Percentiles rank a stretch among this genome's conserved stretches.
These are phyloP conservation scores for Endogone sp. DNA, from an alignment of 192 early-diverging fungal species.

Conservation along the genomic window DNA sequence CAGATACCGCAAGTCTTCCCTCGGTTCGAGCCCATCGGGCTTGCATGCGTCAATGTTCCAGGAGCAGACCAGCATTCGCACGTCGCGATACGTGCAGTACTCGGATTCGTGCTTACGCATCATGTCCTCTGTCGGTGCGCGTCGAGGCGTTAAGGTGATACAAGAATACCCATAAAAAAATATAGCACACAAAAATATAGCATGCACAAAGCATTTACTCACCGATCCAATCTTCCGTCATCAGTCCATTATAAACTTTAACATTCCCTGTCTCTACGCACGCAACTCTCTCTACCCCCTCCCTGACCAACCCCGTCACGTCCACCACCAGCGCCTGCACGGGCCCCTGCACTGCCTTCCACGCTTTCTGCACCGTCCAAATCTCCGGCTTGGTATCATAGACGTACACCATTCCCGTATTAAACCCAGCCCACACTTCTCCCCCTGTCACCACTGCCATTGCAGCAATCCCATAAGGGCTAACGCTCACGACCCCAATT, in stretches of 20 bases:
- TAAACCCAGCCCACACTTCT: slow-evolving; percentile 71
- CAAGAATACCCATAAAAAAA: not conserved
- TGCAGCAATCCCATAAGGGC: slow-evolving; percentile 63
- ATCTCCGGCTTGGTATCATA: slow-evolving; percentile 56
- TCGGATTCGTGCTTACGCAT: slow-evolving; percentile 57
- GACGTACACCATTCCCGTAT: slow-evolving; percentile 74
- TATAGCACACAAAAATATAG: slow-evolving; percentile 2
- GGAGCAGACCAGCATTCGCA: slow-evolving; percentile 77
- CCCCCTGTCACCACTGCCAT: slow-evolving; percentile 59
- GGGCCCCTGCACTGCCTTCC: slow-evolving; percentile 55
- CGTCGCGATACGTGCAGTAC: slow-evolving; percentile 58
- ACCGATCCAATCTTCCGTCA: slow-evolving; percentile 66
- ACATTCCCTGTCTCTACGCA: slow-evolving; percentile 61
- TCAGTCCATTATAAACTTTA: slow-evolving; percentile 73
- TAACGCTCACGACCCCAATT: slow-evolving; percentile 44
- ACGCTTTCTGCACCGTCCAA: slow-evolving; percentile 61
- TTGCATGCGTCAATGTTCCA: slow-evolving; percentile 95
- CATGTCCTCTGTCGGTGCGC: slow-evolving; percentile 32
- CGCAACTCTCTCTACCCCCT: slow-evolving; percentile 41
- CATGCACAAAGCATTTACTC: slow-evolving; percentile 5
- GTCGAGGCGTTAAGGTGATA: too few species aligned
- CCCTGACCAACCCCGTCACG: slow-evolving; percentile 44
- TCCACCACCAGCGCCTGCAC: slow-evolving; percentile 52
- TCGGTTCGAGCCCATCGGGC: slow-evolving; percentile 40
- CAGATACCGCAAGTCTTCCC: slow-evolving; percentile 54